Percentiles rank a stretch among this genome's conserved stretches.
Evolutionary conservation across 1,139 yeast genomes (phyloP).

Genomic region (Pichia sp.): DNA sequence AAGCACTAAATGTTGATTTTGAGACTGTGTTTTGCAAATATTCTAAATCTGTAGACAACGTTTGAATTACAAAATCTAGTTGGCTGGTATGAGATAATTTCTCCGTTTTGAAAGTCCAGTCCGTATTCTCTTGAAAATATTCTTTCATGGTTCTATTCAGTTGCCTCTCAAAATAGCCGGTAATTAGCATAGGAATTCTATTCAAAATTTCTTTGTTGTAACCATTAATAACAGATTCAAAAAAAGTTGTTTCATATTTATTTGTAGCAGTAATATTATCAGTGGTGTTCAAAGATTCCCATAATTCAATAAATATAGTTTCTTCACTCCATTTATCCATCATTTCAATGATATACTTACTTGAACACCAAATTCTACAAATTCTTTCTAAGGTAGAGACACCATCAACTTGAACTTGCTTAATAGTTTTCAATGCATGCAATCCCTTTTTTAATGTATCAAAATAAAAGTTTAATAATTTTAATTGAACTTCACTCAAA

Average conservation of each 20-base stretch:
- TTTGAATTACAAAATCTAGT: slow-evolving; percentile 34
- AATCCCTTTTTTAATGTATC: slow-evolving; percentile 43
- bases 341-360: slow-evolving; percentile 44
- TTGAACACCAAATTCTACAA: slow-evolving; percentile 57
- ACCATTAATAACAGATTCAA: slow-evolving; percentile 45
- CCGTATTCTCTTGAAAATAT: slow-evolving; percentile 38
- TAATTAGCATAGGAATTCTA: slow-evolving; percentile 36
- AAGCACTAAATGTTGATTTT: slow-evolving; percentile 21
- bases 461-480: slow-evolving; percentile 54
- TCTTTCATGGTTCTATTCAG: slow-evolving; percentile 44
- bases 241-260: slow-evolving; percentile 37
- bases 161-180: slow-evolving; percentile 44
- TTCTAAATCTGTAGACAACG: slow-evolving; percentile 35
- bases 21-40: slow-evolving; percentile 33
- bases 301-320: slow-evolving; percentile 56
- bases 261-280: too few relatives aligned
- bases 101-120: too few relatives aligned
- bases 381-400: slow-evolving; percentile 45
- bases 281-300: slow-evolving; percentile 32
- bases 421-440: slow-evolving; percentile 42
- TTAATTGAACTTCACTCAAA: slow-evolving; percentile 63
- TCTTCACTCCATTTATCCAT: slow-evolving; percentile 63
- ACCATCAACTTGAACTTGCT: slow-evolving; percentile 22
- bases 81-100: too few relatives aligned
- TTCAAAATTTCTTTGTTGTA: slow-evolving; percentile 36